phyloP scores from a whole-genome alignment of 2,329 filamentous ascomycete genomes.

The Monosporascus sp. region DNA sequence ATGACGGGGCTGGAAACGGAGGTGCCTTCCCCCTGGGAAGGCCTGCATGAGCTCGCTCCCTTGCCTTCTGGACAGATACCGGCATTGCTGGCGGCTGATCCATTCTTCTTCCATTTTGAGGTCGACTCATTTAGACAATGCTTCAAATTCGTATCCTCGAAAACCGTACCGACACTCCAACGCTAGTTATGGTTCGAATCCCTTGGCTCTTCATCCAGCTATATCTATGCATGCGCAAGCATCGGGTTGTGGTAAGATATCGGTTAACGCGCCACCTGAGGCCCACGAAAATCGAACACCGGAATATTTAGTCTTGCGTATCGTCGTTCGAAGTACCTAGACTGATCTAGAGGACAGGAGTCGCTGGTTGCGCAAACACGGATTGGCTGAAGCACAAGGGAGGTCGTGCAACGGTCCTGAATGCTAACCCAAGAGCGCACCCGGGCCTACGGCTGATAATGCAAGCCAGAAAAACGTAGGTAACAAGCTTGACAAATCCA shows the following conservation, averaged over 20 bases:
- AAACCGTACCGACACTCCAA: slow-evolving; percentile 9
- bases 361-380: too few relatives aligned
- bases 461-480: too few relatives aligned
- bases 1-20: slow-evolving; percentile 22
- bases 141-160: slow-evolving; percentile 16
- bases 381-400: too few relatives aligned
- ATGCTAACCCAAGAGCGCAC: too few relatives aligned
- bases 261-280: neutral
- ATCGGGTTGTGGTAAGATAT: neutral
- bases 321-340: too few relatives aligned
- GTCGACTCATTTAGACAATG: slow-evolving; percentile 47
- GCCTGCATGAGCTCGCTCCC: slow-evolving; percentile 46
- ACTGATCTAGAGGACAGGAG: too few relatives aligned
- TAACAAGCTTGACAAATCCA: too few relatives aligned
- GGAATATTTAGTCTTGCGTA: too few relatives aligned
- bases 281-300: too few relatives aligned
- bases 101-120: slow-evolving; percentile 50
- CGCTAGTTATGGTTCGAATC: neutral
- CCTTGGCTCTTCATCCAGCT: neutral
- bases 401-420: too few relatives aligned
- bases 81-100: slow-evolving; percentile 37
- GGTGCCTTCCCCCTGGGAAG: slow-evolving; percentile 24
- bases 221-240: neutral
- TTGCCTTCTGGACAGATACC: slow-evolving; percentile 49
- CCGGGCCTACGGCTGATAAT: too few relatives aligned